Evolutionary conservation across 352 stramenopile genomes (phyloP), one percentile per base, ranked within the genome.

Genomic region (Phytophthora podocarpi): DNA sequence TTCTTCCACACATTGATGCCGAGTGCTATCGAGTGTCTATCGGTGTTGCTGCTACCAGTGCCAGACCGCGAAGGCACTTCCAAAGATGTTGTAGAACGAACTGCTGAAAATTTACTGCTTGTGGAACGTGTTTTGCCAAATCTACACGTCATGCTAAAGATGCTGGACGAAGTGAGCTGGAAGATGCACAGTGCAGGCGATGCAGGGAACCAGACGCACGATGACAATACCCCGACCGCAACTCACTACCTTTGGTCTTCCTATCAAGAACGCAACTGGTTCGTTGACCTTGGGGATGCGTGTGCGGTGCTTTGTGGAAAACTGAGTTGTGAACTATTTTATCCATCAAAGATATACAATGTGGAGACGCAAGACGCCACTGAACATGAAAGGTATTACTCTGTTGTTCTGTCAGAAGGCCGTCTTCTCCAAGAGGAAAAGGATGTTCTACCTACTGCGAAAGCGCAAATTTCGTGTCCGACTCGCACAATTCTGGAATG

Each of bases 121-220:
- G 74, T 73, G 9, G 58, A 84, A n/a, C 59, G 47, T 2, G 18
- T 86, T 23, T 30, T 84, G 26, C 78, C 78, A 3, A 62, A 73
- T 20, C 32, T 85, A 0, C 42, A 72, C 21, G 53, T 61, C 13
- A 88, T 88, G 61, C 45, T 86, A 20, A 85, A 88, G 56, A 66
- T 86, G 40, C 46, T 88, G 9, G 78, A 86, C 47, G 78, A 88
- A 74, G 63, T 88, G 23, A 82, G 74, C 37, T 88, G 78, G 72
- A 86, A 86, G 45, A 76, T 78, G 60, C 64, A 73, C 10, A 69
- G 23, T 35, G 40, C 32, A 34, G n/a, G 11, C 27, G 66, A 68
- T 51, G 26, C 24, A 4, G 58, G 56, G 16, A 83, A 86, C 31
- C 76, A 82, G 64, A 37, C 27, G 1, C 35, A 54, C 0, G 43